phyloP scores from a whole-genome alignment of 2,329 filamentous ascomycete species.

The Conoideocrella luteorostrata region DNA sequence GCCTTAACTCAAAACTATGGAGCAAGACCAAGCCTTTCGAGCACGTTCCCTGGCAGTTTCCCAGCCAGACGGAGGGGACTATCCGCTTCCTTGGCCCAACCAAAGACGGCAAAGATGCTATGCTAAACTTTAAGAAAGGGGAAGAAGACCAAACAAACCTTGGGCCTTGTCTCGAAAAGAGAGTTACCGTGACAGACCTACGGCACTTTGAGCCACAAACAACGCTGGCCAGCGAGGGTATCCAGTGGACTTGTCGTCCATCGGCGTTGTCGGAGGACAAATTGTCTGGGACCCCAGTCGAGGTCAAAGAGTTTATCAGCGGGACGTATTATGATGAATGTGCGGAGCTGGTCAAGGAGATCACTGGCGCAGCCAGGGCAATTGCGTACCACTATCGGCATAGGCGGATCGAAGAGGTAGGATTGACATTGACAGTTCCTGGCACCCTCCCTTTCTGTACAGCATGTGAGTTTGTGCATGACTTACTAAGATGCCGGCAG shows the following conservation, averaged over 20 bases:
- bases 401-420: neutral
- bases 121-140: conserved; percentile 3
- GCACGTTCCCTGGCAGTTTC: neutral
- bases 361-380: neutral
- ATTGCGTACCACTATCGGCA: conserved; percentile 1
- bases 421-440: no score
- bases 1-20: no score
- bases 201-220: conserved; percentile 2
- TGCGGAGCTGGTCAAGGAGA: conserved; percentile 3
- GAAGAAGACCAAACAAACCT: conserved; percentile 1
- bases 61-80: neutral
- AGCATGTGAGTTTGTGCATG: no score
- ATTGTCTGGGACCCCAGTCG: neutral
- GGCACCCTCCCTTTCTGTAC: no score
- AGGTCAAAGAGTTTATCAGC: neutral
- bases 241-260: neutral
- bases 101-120: conserved; percentile 1
- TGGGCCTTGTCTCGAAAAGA: neutral
- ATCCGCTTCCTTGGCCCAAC: conserved; percentile 2
- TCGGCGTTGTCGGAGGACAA: neutral
- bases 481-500: no score
- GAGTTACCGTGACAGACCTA: neutral
- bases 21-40: neutral
- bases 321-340: conserved; percentile 2
- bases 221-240: neutral